phyloP scores from a whole-genome alignment of 2,329 filamentous ascomycete species.

The Fusarium sp. region DNA sequence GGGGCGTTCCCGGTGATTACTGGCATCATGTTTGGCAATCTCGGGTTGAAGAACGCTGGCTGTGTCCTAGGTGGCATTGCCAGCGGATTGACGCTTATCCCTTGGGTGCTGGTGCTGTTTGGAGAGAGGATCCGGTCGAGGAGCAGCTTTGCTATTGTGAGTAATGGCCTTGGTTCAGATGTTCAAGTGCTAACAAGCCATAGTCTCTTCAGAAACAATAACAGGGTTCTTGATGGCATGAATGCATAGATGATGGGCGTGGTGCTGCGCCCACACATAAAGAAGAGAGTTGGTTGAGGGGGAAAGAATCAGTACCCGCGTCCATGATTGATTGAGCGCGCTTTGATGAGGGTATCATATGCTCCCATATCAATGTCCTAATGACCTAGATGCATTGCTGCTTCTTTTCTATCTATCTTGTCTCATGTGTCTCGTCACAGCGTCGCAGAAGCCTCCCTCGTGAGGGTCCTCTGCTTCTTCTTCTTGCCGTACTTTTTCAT shows the following conservation, averaged over 20 bases:
- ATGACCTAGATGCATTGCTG: conserved; percentile 1
- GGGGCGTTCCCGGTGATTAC: conserved; percentile 86
- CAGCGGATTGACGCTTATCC: conserved; percentile 78
- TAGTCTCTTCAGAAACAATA: conserved; percentile 39
- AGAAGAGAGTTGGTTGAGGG: background rate
- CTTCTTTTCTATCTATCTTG: background rate
- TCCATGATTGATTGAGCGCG: background rate
- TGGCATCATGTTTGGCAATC: conserved; percentile 75
- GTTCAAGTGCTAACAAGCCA: background rate
- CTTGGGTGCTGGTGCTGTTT: conserved; percentile 85
- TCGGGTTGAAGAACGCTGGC: conserved; percentile 78
- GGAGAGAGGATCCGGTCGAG: conserved; percentile 80
- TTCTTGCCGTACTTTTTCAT: conserved; percentile 24
- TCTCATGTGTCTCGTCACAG: background rate
- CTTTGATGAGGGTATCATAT: conserved; percentile 6
- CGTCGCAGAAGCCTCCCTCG: conserved; percentile 20
- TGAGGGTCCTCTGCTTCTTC: conserved; percentile 26
- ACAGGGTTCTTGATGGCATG: background rate
- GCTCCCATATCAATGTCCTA: background rate
- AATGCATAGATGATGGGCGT: background rate
- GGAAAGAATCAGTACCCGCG: background rate
- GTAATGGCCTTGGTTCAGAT: conserved; percentile 23
- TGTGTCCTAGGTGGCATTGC: conserved; percentile 82
- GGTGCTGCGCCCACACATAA: background rate
- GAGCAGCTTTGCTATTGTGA: conserved; percentile 79